Conservation (phyloP, 2,329 filamentous ascomycete genomes). For the Simplicillium sp. region DNA sequence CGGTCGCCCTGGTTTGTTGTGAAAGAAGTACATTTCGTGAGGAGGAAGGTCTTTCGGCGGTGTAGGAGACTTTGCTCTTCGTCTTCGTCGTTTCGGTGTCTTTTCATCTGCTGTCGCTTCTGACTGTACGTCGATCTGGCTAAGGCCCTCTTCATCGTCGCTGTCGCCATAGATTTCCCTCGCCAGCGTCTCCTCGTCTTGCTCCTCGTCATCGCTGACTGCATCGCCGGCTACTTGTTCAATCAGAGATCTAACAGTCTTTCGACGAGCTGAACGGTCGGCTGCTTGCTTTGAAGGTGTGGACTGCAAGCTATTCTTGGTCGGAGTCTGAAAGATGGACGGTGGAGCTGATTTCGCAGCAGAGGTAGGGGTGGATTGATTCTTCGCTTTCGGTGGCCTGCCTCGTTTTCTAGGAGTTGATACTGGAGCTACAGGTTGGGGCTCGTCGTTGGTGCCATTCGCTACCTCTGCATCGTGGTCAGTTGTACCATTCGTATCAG, state of each 20-base stretch:
- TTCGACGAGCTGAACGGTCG: conserved; percentile 77
- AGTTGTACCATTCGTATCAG: conserved; percentile 1
- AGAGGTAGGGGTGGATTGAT: conserved; percentile 17
- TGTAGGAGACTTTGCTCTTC: conserved; percentile 54
- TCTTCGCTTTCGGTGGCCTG: conserved; percentile 16
- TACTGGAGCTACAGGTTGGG: conserved; percentile 13
- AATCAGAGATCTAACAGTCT: conserved; percentile 70
- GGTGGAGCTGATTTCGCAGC: conserved; percentile 26
- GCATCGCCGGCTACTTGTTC: conserved; percentile 57
- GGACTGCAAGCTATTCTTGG: conserved; percentile 20
- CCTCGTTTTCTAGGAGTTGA: conserved; percentile 25
- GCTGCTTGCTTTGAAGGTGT: conserved; percentile 63
- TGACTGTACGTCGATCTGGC: neutral
- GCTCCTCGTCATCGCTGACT: conserved; percentile 64
- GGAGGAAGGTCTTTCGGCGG: conserved; percentile 74
- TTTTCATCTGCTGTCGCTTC: conserved; percentile 17
- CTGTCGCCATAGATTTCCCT: conserved; percentile 57
- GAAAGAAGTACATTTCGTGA: conserved; percentile 88
- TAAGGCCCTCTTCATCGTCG: conserved; percentile 26
- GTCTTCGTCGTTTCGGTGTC: conserved; percentile 16
- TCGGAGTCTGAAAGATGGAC: conserved; percentile 26
- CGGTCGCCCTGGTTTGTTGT: conserved; percentile 71
- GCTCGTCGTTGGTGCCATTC: neutral
- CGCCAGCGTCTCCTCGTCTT: conserved; percentile 59
- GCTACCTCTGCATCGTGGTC: neutral